Conservation (phyloP, 148 eudicot genomes). For the Vaccinium vitisidaea region DNA sequence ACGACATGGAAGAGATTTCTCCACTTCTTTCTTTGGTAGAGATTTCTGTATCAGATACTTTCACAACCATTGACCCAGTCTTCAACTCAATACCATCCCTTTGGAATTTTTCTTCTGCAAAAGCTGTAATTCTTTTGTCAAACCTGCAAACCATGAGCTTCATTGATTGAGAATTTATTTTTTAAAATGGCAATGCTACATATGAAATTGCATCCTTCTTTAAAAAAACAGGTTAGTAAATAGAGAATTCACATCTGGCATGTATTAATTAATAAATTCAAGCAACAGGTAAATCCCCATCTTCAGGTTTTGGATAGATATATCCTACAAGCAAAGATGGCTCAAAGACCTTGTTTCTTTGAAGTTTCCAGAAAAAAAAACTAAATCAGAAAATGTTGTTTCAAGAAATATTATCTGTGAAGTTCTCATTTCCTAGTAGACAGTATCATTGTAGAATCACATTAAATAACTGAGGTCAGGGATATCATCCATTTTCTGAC, state of each 20-base stretch:
- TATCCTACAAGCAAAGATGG: not conserved
- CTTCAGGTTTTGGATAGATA: not conserved
- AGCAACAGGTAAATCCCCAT: not conserved
- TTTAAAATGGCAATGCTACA: not conserved
- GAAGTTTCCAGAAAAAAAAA: not conserved
- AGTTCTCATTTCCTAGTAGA: not conserved
- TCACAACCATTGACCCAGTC: slow-evolving; percentile 27
- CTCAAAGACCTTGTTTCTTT: not conserved
- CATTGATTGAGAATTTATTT: not conserved
- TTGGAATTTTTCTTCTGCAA: slow-evolving; percentile 25
- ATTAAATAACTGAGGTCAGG: not conserved
- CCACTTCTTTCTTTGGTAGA: slow-evolving; percentile 23
- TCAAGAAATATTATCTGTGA: not conserved
- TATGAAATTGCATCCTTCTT: not conserved
- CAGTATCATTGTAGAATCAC: not conserved
- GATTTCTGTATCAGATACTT: slow-evolving; percentile 26
- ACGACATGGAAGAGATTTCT: slow-evolving; percentile 23
- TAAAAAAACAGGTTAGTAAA: not conserved
- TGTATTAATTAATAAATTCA: not conserved
- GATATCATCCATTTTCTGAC: not conserved
- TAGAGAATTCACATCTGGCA: not conserved
- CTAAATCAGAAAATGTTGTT: not conserved
- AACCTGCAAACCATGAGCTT: slow-evolving; percentile 22
- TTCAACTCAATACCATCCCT: slow-evolving; percentile 28
- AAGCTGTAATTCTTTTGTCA: slow-evolving; percentile 30